Evolutionary conservation across 768 basidiomycete genomes (phyloP).

Genomic region (Candolleomyces eurysporus): DNA sequence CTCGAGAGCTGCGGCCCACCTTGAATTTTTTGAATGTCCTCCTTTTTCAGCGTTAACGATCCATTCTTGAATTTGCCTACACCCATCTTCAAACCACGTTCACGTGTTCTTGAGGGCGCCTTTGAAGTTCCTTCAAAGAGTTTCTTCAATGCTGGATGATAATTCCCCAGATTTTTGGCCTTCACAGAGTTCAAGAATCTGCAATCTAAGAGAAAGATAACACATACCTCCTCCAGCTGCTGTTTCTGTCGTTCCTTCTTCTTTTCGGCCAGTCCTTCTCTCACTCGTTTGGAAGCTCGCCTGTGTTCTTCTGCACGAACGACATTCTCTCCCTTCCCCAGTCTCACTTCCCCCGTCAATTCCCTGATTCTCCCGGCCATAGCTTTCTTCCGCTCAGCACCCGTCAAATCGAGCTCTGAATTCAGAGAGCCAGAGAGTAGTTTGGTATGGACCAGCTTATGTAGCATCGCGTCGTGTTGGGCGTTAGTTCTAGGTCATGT

Average conservation of each 20-base stretch:
- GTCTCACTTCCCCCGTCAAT: slow-evolving; percentile 59
- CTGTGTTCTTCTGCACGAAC: slow-evolving; percentile 64
- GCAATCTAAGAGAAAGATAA: background rate
- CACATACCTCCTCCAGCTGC: slow-evolving; percentile 66
- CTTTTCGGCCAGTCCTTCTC: slow-evolving; percentile 67
- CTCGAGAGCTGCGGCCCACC: slow-evolving; percentile 22
- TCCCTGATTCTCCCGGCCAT: slow-evolving; percentile 77
- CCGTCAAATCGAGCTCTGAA: slow-evolving; percentile 56
- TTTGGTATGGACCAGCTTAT: slow-evolving; percentile 77
- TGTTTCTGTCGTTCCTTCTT: slow-evolving; percentile 53
- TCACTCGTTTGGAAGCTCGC: slow-evolving; percentile 67
- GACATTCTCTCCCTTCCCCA: slow-evolving; percentile 71
- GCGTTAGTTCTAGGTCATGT: slow-evolving; percentile 54
- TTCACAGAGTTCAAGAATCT: slow-evolving; percentile 22
- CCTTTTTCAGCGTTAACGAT: slow-evolving; percentile 57
- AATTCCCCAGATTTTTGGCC: slow-evolving; percentile 85
- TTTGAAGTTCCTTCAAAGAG: slow-evolving; percentile 41
- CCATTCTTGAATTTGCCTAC: slow-evolving; percentile 76
- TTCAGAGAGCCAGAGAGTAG: slow-evolving; percentile 73
- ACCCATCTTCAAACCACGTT: slow-evolving; percentile 73
- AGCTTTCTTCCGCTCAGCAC: slow-evolving; percentile 71
- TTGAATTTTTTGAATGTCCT: slow-evolving; percentile 50
- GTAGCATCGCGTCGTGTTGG: slow-evolving; percentile 76
- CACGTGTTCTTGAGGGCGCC: slow-evolving; percentile 38
- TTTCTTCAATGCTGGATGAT: slow-evolving; percentile 75